Base-by-base conservation (phyloP, 768 basidiomycete species). In the Imleria badia region DNA sequence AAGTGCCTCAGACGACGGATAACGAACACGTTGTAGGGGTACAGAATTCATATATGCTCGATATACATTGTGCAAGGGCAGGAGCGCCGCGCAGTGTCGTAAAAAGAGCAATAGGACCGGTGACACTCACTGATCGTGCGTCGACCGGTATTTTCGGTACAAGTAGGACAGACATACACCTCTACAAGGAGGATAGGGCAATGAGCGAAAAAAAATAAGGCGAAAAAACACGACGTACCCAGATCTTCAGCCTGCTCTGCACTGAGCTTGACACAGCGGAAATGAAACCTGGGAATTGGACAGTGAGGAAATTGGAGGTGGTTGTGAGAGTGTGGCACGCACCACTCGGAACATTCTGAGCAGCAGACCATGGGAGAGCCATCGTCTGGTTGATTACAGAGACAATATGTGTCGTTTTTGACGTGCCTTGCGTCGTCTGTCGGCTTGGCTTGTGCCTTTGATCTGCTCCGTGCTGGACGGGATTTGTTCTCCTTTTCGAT, bases 351-450 rank as follows among this genome's bases (percentile, higher is more conserved):
- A 68, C 91, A 94, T 48, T 79, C 75, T 23, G 81, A 78, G 65
- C 91, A 94, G 34, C 73, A 74, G 45, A 93, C 85, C 90, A 92
- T 91, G 13, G 90, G 89, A 7, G 86, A 79, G 31, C 87, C 90
- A 73, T 91, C 86, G 67, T 92, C 86, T 36, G 79, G 80, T 45
- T 79, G 79, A 22, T 78, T 76, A 69, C 91, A 94, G 1, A 79
- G 71, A 73, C 91, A 93, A 36, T 67, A 63, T 30, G 63, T 68
- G 53, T 64, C 62, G 53, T 54, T 54, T 67, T 65, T 36, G 52
- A 45, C 5, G 20, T 42, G 49, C 33, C 48, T 60, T 45, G 62
- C 45, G 17, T 60, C 60, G 57, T 55, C 59, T 42, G 65, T 29
- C 13, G 55, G 53, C 46, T 59, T 65, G 38, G 54, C 10, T 31